Base-by-base conservation (phyloP, 2,329 filamentous ascomycete genomes). In the Fusarium sp. region DNA sequence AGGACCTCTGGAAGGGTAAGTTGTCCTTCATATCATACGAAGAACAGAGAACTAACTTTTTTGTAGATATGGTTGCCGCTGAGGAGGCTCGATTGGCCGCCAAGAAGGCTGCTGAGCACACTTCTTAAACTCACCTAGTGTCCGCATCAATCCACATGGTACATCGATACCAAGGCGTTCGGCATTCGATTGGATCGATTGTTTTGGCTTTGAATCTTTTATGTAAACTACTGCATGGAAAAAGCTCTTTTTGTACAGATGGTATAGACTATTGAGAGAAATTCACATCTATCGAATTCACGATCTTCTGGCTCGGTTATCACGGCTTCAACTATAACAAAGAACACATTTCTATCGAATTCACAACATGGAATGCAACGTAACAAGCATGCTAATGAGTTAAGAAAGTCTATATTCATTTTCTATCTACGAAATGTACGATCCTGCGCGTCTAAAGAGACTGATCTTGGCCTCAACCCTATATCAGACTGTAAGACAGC, bases 1-100 rank as follows among this genome's bases (percentile, higher is more conserved):
- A 97, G 82, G 94, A 98, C 80, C 85, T 97, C 74, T 99, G 96
- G 96, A 95, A 88, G 84, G 90, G 90, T 91, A 80, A 77, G 87
- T 29, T 4, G 4, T n/a, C 13, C 16, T 4, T 25, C 2, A 7
- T 1, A 16, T 53, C 4, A 33, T 1, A 4, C 1, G 2, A 13
- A n/a, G 2, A 9, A 13, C 4, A 18, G 5, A 31, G 0, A 31
- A 3, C 18, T 53, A 2, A 53, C 11, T 3, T n/a, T 2, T 6
- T 2, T 4, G n/a, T 16, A 53, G 49, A 53, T n/a, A 53, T 53
- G 49, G 49, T 53, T 34, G 49, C 49, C 8, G 29, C 49, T 1
- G 49, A 53, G 8, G 49, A 53, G 18, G 27, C 27, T 14, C 29
- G 27, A 23, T n/a, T 53, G 6, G 49, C 49, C 0, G 49, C 49